Evolutionary conservation across 805 yeast species (phyloP).

Genomic region (Candida rishiriensis): DNA sequence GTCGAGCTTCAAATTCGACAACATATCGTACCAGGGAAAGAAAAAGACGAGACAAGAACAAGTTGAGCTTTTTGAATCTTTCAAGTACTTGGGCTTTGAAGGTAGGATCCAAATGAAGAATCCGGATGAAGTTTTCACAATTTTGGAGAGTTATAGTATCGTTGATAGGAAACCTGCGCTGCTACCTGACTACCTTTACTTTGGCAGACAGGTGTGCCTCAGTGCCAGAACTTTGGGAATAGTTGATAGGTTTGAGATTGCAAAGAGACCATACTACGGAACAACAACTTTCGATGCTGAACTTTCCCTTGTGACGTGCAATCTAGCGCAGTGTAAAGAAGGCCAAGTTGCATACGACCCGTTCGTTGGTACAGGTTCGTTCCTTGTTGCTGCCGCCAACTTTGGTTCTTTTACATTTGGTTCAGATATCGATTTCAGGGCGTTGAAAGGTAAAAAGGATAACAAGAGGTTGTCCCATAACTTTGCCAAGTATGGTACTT

Average conservation of each 20-base stretch:
- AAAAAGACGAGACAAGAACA: slow-evolving; percentile 48
- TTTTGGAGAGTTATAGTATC: slow-evolving; percentile 67
- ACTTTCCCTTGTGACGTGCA: slow-evolving; percentile 79
- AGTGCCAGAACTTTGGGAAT: slow-evolving; percentile 59
- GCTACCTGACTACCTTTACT: slow-evolving; percentile 55
- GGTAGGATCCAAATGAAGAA: slow-evolving; percentile 77
- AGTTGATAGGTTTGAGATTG: slow-evolving; percentile 75
- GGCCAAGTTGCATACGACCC: slow-evolving; percentile 84
- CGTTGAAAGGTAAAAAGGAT: slow-evolving; percentile 63
- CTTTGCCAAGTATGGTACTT: slow-evolving; percentile 68
- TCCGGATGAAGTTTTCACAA: slow-evolving; percentile 65
- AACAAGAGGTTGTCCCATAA: slow-evolving; percentile 44
- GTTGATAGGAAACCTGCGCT: slow-evolving; percentile 33
- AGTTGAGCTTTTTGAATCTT: slow-evolving; percentile 63
- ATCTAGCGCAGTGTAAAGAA: slow-evolving; percentile 68
- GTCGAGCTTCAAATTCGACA: slow-evolving; percentile 73
- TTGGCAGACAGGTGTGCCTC: slow-evolving; percentile 66
- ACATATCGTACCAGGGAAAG: slow-evolving; percentile 69
- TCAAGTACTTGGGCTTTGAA: slow-evolving; percentile 61
- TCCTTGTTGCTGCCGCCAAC: slow-evolving; percentile 80
- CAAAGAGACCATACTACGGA: slow-evolving; percentile 82
- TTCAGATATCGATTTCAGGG: slow-evolving; percentile 85
- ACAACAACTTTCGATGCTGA: slow-evolving; percentile 98
- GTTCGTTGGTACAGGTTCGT: slow-evolving; percentile 95
- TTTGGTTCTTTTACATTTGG: slow-evolving; percentile 81